These are phyloP conservation scores for Actinomortierella ambigua DNA, from an alignment of 371 early-diverging fungal species.

Conservation along the genomic window DNA sequence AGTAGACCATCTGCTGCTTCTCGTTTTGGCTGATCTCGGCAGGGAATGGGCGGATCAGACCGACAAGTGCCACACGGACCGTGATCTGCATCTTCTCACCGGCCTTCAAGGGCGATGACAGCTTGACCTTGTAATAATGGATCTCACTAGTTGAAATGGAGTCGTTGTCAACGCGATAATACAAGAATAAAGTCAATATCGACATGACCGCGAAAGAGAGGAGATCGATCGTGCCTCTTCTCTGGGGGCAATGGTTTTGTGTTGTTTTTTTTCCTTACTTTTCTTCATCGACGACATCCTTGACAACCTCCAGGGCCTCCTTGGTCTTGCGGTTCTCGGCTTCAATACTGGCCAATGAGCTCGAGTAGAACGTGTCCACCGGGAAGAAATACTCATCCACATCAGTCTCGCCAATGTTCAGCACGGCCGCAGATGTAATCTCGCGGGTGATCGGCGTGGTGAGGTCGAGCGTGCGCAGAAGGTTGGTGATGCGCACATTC, in stretches of 20 bases:
- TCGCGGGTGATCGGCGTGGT: slow-evolving; percentile 65
- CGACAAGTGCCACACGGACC: slow-evolving; percentile 64
- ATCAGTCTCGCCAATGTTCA: slow-evolving; percentile 53
- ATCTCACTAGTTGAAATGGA: slow-evolving; percentile 43
- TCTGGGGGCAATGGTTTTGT: too few species aligned
- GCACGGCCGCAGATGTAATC: slow-evolving; percentile 60
- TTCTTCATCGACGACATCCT: slow-evolving; percentile 48
- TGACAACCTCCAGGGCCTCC: slow-evolving; percentile 42
- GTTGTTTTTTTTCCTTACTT: too few species aligned
- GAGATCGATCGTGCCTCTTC: too few species aligned
- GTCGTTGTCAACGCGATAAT: too few species aligned
- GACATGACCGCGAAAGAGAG: too few species aligned
- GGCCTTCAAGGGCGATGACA: slow-evolving; percentile 62
- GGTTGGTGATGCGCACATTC: slow-evolving; percentile 61
- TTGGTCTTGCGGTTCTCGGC: slow-evolving; percentile 60
- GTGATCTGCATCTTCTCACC: slow-evolving; percentile 72
- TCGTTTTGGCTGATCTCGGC: slow-evolving; percentile 70
- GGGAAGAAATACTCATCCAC: slow-evolving; percentile 62
- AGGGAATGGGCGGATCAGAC: slow-evolving; percentile 71
- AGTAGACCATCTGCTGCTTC: slow-evolving; percentile 68
- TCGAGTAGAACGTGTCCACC: slow-evolving; percentile 42
- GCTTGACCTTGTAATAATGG: slow-evolving; percentile 65
- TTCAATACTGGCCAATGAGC: slow-evolving; percentile 51
- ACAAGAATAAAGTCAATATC: too few species aligned
- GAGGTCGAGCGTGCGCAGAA: slow-evolving; percentile 69